phyloP scores from a whole-genome alignment of 2,329 filamentous ascomycete species.

The Pseudopithomyces chartarum region DNA sequence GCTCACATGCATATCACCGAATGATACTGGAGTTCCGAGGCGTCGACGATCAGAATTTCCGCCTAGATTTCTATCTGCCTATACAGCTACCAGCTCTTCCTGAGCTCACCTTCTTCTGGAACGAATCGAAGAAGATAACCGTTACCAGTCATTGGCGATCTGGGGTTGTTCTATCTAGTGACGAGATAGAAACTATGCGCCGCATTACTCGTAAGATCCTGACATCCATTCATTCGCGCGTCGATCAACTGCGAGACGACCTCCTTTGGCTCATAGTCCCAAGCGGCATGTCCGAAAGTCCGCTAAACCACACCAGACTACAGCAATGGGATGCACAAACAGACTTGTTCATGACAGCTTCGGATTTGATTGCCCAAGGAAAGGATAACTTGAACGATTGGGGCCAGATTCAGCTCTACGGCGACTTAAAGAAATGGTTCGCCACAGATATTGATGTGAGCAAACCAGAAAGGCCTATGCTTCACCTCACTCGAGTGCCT shows the following conservation, averaged over 20 bases:
- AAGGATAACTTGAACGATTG: constrained; percentile 17
- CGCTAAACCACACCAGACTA: constrained; percentile 16
- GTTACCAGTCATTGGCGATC: constrained; percentile 21
- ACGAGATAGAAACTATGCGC: constrained; percentile 25
- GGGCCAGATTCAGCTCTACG: constrained; percentile 28
- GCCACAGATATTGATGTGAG: constrained; percentile 7
- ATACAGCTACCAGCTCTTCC: constrained; percentile 23
- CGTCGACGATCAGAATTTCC: constrained; percentile 17
- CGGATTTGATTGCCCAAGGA: constrained; percentile 15
- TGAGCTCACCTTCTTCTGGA: constrained; percentile 37
- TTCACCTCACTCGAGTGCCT: constrained; percentile 50
- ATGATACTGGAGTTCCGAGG: constrained; percentile 22
- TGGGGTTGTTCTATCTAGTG: constrained; percentile 10
- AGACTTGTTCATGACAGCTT: constrained; percentile 14
- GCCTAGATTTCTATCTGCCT: constrained; percentile 30
- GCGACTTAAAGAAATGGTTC: constrained; percentile 31
- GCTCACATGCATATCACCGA: constrained; percentile 23
- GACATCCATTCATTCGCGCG: constrained; percentile 24
- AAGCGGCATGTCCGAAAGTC: constrained; percentile 14
- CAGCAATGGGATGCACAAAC: constrained; percentile 22
- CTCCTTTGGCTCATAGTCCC: constrained; percentile 39
- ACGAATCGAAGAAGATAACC: constrained; percentile 26
- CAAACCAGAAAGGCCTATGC: background rate
- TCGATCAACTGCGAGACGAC: constrained; percentile 29
- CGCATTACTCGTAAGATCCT: constrained; percentile 34